Evolutionary conservation across 2,329 filamentous ascomycete genomes (phyloP), one percentile per base, ranked within the genome.

Genomic region (Cladophialophora yegresii): DNA sequence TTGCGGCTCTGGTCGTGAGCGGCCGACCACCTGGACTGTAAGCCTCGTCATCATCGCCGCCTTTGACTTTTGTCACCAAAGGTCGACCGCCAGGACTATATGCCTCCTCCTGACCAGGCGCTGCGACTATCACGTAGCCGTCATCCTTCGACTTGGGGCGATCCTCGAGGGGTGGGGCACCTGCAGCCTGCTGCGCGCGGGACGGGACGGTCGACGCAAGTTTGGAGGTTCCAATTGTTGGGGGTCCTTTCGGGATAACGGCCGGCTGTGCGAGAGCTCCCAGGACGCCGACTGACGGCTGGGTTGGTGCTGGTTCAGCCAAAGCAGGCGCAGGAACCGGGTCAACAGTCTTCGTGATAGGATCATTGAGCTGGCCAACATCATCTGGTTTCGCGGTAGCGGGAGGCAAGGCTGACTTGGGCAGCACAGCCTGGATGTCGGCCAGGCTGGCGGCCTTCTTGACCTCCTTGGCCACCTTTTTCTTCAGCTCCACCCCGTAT

Each of bases 31-130:
- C 56, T 22, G 83, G 81, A 65, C 82, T 85, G 65, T 84, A 85
- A 45, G 77, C 74, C 47, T 74, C 72, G 5, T 69, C 66, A 20
- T 66, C 66, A 64, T 51, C 61, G 61, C 74, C 75, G 63, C 74
- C 73, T 26, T 54, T 54, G 26, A 53, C 54, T 26, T 64, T 61
- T 13, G 62, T 64, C 26, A 66, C 62, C 13, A 59, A 2, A 9
- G 83, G 83, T 33, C 83, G 76, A 7, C 83, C 83, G 23, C 83
- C 83, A 23, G 83, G 81, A 64, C 83, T 85, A 65, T 84, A 85
- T 49, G 77, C 74, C 43, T 74, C 72, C 13, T 70, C 67, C 9
- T 63, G 62, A 63, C 51, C 58, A 62, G 75, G 74, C 62, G 75
- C 73, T 30, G 58, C 55, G 22, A 58, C 57, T n/a, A 65, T 62